These are phyloP conservation scores for Sporisorium reilianum DNA, from an alignment of 1,284 basidiomycete species.

Conservation along the genomic window DNA sequence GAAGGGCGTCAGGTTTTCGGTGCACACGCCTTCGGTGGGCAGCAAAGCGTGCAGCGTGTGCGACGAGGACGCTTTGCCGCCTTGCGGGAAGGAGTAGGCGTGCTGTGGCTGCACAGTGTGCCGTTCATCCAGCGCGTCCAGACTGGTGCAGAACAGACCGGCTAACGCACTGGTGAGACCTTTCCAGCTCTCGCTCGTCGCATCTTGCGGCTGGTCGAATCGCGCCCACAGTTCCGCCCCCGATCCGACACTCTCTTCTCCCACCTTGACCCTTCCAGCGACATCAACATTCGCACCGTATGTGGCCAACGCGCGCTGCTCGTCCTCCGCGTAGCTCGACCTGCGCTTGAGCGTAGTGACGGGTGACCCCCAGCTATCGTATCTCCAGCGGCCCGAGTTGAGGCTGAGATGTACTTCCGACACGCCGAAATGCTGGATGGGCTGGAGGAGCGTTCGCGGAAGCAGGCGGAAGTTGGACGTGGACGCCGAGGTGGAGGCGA, in stretches of 20 bases:
- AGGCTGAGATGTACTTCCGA: constrained; percentile 86
- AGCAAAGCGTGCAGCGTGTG: constrained; percentile 44
- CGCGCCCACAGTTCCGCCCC: constrained; percentile 90
- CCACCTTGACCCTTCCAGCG: constrained; percentile 17
- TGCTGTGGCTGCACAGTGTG: constrained; percentile 45
- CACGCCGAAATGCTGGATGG: constrained; percentile 83
- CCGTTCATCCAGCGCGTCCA: constrained; percentile 73
- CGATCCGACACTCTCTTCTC: constrained; percentile 78
- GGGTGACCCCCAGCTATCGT: constrained; percentile 77
- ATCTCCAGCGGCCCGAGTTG: constrained; percentile 91
- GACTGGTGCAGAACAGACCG: constrained; percentile 92
- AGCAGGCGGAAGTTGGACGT: constrained; percentile 73
- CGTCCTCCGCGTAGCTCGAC: not conserved
- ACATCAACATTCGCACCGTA: not conserved
- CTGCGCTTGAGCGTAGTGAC: constrained; percentile 13
- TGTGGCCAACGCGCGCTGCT: not conserved
- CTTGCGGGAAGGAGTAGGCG: constrained; percentile 19
- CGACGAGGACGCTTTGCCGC: not conserved
- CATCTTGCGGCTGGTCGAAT: constrained; percentile 71
- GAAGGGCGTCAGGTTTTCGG: constrained; percentile 96
- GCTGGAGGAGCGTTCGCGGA: constrained; percentile 85
- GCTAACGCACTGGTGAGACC: constrained; percentile 87
- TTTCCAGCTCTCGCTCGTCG: constrained; percentile 74
- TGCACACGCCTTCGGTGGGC: constrained; percentile 74
- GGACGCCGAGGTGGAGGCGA: constrained; percentile 39